A percentile compares a stretch with the other conserved stretches of the same genome.
Evolutionary conservation across 2,329 filamentous ascomycete species (phyloP).

Genomic region (Chrysoporthe austroafricana): DNA sequence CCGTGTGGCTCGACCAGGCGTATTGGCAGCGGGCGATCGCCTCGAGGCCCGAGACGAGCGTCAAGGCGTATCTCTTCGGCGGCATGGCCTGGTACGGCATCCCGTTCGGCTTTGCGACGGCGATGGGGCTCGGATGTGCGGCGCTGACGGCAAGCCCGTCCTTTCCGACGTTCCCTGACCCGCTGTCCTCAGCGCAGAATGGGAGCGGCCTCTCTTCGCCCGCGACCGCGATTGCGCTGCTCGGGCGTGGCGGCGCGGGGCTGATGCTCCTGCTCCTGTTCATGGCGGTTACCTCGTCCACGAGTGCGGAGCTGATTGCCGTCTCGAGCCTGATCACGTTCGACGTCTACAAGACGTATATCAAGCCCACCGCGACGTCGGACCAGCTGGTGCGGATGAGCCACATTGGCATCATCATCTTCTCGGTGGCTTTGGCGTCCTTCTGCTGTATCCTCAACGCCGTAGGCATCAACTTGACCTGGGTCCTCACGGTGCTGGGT

Average conservation of each 20-base stretch:
- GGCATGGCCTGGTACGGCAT: constrained; percentile 46
- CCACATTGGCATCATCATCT: constrained; percentile 40
- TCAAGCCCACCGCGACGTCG: constrained; percentile 39
- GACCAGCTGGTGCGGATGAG: constrained; percentile 39
- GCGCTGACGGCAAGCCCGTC: constrained; percentile 35
- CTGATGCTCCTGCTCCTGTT: constrained; percentile 47
- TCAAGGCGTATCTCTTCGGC: constrained; percentile 47
- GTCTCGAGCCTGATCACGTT: constrained; percentile 44
- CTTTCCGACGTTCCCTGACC: constrained; percentile 40
- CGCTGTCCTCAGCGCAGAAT: constrained; percentile 37
- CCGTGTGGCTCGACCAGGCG: constrained; percentile 46
- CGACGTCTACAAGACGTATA: constrained; percentile 45
- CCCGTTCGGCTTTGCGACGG: constrained; percentile 42
- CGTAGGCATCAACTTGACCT: constrained; percentile 42
- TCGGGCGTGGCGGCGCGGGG: constrained; percentile 41
- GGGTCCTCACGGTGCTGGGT: constrained; percentile 45
- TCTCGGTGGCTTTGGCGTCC: constrained; percentile 38
- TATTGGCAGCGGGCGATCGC: constrained; percentile 51
- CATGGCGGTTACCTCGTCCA: constrained; percentile 51
- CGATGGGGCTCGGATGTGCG: constrained; percentile 41
- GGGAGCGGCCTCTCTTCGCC: constrained; percentile 39
- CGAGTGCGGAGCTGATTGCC: constrained; percentile 48
- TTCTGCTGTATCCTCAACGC: constrained; percentile 44
- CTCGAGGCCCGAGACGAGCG: constrained; percentile 43
- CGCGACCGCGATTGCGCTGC: constrained; percentile 40